Evolutionary conservation across 1,284 basidiomycete species (phyloP).

Genomic region (Ustilago sp.): DNA sequence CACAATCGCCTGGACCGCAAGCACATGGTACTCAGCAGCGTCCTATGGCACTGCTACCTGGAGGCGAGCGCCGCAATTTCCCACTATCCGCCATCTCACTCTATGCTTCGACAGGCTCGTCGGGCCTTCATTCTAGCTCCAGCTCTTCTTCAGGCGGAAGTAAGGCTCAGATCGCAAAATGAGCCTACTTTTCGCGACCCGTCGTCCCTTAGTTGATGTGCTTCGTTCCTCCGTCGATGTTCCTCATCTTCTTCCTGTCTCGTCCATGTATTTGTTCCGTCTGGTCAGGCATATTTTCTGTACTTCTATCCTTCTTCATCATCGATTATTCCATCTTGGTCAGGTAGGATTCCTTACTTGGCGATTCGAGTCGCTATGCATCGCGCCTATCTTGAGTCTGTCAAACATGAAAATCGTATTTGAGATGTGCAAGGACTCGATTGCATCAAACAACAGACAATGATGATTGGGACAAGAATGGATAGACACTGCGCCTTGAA

Average conservation of each 20-base stretch:
- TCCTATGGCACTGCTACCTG: slow-evolving; percentile 13
- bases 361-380: not conserved
- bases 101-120: slow-evolving; percentile 36
- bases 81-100: slow-evolving; percentile 45
- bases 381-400: not conserved
- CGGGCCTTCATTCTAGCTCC: slow-evolving; percentile 28
- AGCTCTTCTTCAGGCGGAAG: slow-evolving; percentile 14
- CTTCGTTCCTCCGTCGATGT: not conserved
- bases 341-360: not conserved
- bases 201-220: not conserved
- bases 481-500: not conserved
- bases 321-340: not conserved
- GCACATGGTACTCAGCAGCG: slow-evolving; percentile 12
- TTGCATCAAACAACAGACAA: not conserved
- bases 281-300: not conserved
- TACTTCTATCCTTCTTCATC: slow-evolving; percentile 3
- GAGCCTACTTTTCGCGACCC: not conserved
- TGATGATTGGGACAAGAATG: not conserved
- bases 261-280: slow-evolving; percentile 21
- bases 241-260: not conserved
- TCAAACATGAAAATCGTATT: not conserved
- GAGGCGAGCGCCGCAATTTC: slow-evolving; percentile 39
- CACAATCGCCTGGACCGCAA: slow-evolving; percentile 33
- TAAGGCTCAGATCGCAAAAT: slow-evolving; percentile 30
- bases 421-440: not conserved